phyloP scores from a whole-genome alignment of 306 rosid genomes.

The Pyrus communis region DNA sequence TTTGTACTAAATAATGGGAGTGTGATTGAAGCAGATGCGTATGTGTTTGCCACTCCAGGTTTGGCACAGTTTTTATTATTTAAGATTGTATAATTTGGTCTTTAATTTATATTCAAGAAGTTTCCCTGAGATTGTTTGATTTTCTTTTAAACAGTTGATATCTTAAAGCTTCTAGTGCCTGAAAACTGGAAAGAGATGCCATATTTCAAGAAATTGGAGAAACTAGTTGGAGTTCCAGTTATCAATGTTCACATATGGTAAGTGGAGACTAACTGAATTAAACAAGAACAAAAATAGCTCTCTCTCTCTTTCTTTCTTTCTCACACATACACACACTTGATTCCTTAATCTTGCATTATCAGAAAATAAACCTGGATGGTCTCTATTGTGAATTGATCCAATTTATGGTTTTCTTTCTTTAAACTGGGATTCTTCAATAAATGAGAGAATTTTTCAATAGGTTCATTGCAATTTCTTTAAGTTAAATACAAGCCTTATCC shows the following conservation, averaged over 20 bases:
- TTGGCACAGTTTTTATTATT: neutral
- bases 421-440: neutral
- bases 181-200: constrained; percentile 82
- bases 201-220: constrained; percentile 84
- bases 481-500: neutral
- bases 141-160: constrained; percentile 57
- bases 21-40: constrained; percentile 78
- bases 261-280: constrained; percentile 19
- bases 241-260: constrained; percentile 95
- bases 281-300: neutral
- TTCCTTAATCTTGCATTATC: neutral
- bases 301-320: neutral
- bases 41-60: constrained; percentile 92
- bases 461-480: constrained; percentile 6
- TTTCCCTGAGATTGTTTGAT: neutral
- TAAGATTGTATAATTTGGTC: neutral
- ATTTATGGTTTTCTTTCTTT: neutral
- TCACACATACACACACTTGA: neutral
- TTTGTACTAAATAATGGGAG: constrained; percentile 61
- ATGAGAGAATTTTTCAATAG: neutral
- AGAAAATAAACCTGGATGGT: constrained; percentile 1
- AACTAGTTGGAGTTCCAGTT: constrained; percentile 93
- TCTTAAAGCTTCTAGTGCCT: constrained; percentile 84
- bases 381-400: neutral
- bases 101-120: constrained; percentile 2